These are phyloP conservation scores for Podaxis sp. DNA, from an alignment of 768 basidiomycete genomes.

Conservation along the genomic window DNA sequence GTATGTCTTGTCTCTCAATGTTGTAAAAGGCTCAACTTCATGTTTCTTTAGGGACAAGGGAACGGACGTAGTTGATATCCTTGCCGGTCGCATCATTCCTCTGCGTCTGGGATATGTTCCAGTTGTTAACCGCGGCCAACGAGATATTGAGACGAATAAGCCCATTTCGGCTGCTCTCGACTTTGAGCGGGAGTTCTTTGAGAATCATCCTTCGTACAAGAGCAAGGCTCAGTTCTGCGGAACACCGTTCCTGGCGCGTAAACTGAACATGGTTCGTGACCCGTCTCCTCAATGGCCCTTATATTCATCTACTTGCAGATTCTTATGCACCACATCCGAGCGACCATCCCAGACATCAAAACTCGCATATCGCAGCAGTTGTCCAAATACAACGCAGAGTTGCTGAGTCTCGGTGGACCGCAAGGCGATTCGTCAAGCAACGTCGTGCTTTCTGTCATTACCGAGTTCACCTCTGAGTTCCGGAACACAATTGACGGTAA, in stretches of 20 bases:
- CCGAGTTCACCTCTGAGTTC: conserved; percentile 97
- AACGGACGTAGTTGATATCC: conserved; percentile 97
- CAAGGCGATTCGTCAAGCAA: conserved; percentile 87
- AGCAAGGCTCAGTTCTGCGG: conserved; percentile 95
- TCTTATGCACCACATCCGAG: conserved; percentile 98
- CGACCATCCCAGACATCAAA: conserved; percentile 98
- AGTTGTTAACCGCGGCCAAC: conserved; percentile 96
- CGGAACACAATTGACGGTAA: conserved; percentile 96
- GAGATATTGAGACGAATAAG: conserved; percentile 91
- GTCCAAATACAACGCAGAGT: conserved; percentile 82
- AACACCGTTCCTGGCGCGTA: conserved; percentile 92
- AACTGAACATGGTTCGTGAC: conserved; percentile 81
- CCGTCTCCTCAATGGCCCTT: conserved; percentile 1
- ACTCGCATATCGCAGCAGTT: conserved; percentile 88
- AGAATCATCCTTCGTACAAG: conserved; percentile 90
- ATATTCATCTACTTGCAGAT: conserved; percentile 47
- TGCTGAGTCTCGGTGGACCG: conserved; percentile 80
- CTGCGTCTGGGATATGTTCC: conserved; percentile 96
- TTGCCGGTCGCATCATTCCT: conserved; percentile 95
- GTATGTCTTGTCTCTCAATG: conserved; percentile 41
- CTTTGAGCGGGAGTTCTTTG: conserved; percentile 88
- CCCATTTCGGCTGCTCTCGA: conserved; percentile 84
- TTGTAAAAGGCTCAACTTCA: conserved; percentile 4
- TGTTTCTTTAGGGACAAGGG: conserved; percentile 79
- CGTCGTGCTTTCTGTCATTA: conserved; percentile 94